Evolutionary conservation across 352 stramenopile species (phyloP), one percentile per base, ranked within the genome.

Genomic region (Phytophthora quininea): DNA sequence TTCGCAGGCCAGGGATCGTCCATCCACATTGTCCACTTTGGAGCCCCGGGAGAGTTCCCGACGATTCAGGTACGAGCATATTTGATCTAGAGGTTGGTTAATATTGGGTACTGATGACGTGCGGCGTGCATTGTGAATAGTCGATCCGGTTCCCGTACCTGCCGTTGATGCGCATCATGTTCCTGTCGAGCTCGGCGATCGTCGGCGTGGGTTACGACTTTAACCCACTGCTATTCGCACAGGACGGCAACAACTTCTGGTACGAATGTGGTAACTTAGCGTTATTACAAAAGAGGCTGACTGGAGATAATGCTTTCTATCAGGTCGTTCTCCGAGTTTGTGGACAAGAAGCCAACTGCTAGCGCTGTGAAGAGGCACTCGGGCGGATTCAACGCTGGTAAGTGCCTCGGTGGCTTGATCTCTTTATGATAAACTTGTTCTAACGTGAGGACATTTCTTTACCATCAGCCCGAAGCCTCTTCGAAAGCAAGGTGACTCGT

Each of bases 1-100:
- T 98, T 97, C 80, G 86, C 91, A 8, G 83, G 86, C 54, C 94
- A 98, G 59, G 95, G 96, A 42, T 97, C 89, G 24, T 96, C 89
- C 37, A 80, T 98, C 37, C 89, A 97, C 64, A 87, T 98, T 49
- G 93, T 97, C 12, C 73, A 93, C 54, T 90, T 98, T 86, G 79
- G 86, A 38, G 58, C 67, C 1, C 82, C 80, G 32, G 77, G 90
- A 40, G 71, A 95, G 54, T 85, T 76, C 58, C 87, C 88, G 15
- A 96, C 83, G 32, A 73, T 96, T 35, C 84, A 91, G 76, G 83
- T 91, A 74, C 24, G 15, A 49, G 15, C 5, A 29, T 24, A 49
- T 9, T 49, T 3, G 40, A 14, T 29, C 6, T 29, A 9, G 15
- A 7, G 12, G 38, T 24, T 46, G 15, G 3, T 57, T 58, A 0